Evolutionary conservation across 2,329 filamentous ascomycete species (phyloP), one percentile per base, ranked within the genome.

Genomic region (Tolypocladium paradoxum): DNA sequence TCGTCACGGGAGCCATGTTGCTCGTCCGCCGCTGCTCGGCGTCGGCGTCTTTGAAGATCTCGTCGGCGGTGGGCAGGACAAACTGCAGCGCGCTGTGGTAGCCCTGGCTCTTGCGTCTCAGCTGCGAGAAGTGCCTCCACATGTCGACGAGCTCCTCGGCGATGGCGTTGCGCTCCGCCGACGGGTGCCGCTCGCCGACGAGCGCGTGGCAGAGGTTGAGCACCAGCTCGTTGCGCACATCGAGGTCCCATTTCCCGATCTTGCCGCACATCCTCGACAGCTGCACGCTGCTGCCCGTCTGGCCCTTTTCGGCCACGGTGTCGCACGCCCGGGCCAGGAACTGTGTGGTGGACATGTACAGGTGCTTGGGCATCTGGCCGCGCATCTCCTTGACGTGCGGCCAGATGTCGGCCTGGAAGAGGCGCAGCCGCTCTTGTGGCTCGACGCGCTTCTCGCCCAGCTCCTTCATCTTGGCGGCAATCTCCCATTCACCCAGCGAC

Each of bases 81-180:
- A 70, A 70, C 6, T 55, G 57, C 4, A 61, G 52, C 1, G 51
- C 48, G 16, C 12, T 51, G 51, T 29, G 16, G 20, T 33, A n/a
- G 7, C 53, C 34, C 43, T 67, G 64, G n/a, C 63, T 62, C 6
- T 50, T 54, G 12, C 69, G 62, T 43, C 59, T 63, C 38, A 71
- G 56, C 50, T 68, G 65, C 1, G 70, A 69, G 16, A 71, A 54
- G 53, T 70, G 66, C 57, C 65, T 64, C 70, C 70, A 72, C 51
- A 71, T 53, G 14, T 61, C 60, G 33, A 70, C 38, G 5, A 71
- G 58, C 55, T 71, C 67, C 0, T 60, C 51, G 40, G 65, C 48
- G 20, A 67, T 24, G 45, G 34, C 49, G 1, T 49, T 54, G 27
- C 63, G 61, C 6, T 56, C 40, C 2, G 46, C 31, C 7, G 52